Base-by-base conservation (phyloP, 2,329 filamentous ascomycete genomes). In the Alternaria viburni region DNA sequence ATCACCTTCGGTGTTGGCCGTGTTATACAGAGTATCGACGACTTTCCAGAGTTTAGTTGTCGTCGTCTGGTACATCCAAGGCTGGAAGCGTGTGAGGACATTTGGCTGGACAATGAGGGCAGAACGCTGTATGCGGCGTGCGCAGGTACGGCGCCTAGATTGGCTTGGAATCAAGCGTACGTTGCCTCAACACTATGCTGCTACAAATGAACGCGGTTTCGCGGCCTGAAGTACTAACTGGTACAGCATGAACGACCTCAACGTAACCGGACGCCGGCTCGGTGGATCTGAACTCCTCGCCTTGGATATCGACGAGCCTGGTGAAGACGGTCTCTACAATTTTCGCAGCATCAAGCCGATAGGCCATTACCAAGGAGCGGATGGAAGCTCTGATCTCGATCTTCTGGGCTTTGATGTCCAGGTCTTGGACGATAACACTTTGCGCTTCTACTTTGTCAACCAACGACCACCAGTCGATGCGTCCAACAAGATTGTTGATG, bases 121-220 rank as follows among this genome's bases (percentile, higher is more conserved):
- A 62, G 74, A 15, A 63, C 68, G 2, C 11, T 77, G 17, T 77
- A 77, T 63, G 75, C 74, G 11, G 75, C 73, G 9, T 77, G 75
- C 62, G 66, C 72, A 6, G 73, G 73, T 5, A 73, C 72, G 0
- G 41, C 62, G 28, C 47, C 59, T 8, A 64, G 73, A 9, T 32
- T 71, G 52, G 67, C 64, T 10, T 77, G 75, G 74, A 76, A 69
- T 52, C 72, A 66, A 45, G 69, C 73, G 66, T 74, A 65, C 50
- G 71, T 67, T 43, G 36, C 45, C 30, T 9, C 9, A 57, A 10
- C 43, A 2, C 5, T 4, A 6, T 28, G 5, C 11, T 2, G 4
- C 19, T 15, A 17, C 3, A 47, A n/a, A 21, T 1, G 5, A 19
- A 11, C 2, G 17, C 19, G 13, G 11, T n/a, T 23, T 23, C 2